Percentiles rank a stretch among this genome's conserved stretches.
These are phyloP conservation scores for Lentinus tigrinus DNA, from an alignment of 768 basidiomycete species.

Conservation along the genomic window DNA sequence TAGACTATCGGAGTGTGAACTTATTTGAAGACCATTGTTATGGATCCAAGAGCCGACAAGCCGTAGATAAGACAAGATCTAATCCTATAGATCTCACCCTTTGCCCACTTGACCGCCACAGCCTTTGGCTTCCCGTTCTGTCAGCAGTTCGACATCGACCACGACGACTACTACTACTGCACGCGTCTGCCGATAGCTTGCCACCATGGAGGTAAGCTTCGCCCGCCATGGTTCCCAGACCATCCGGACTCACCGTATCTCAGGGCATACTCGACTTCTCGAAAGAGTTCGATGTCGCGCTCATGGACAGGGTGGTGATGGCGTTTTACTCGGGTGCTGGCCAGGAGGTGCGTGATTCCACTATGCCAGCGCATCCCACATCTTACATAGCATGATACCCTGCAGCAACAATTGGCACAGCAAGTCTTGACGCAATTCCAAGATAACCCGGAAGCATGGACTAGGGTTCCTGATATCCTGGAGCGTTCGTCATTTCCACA, in stretches of 20 bases:
- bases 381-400: constrained; percentile 2
- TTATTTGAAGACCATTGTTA: background rate
- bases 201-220: constrained; percentile 40
- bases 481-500: constrained; percentile 83
- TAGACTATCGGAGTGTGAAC: constrained; percentile 11
- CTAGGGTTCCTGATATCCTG: constrained; percentile 90
- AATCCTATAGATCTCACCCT: constrained; percentile 26
- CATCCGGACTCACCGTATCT: constrained; percentile 2
- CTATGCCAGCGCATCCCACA: constrained; percentile 4
- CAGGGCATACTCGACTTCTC: constrained; percentile 92
- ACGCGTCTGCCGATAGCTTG: constrained; percentile 23
- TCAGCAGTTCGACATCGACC: constrained; percentile 25
- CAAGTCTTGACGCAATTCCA: constrained; percentile 94
- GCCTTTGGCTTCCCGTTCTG: constrained; percentile 15
- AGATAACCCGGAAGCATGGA: constrained; percentile 96
- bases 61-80: constrained; percentile 20
- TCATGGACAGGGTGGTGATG: constrained; percentile 93
- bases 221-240: background rate
- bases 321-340: constrained; percentile 87
- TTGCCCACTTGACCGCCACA: constrained; percentile 28
- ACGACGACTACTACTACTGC: constrained; percentile 19
- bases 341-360: constrained; percentile 59
- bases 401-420: constrained; percentile 93
- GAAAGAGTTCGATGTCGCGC: constrained; percentile 86
- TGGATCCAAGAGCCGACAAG: constrained; percentile 3